These are phyloP conservation scores for Paraglomus brasilianum DNA, from an alignment of 192 early-diverging fungal species.

Conservation along the genomic window DNA sequence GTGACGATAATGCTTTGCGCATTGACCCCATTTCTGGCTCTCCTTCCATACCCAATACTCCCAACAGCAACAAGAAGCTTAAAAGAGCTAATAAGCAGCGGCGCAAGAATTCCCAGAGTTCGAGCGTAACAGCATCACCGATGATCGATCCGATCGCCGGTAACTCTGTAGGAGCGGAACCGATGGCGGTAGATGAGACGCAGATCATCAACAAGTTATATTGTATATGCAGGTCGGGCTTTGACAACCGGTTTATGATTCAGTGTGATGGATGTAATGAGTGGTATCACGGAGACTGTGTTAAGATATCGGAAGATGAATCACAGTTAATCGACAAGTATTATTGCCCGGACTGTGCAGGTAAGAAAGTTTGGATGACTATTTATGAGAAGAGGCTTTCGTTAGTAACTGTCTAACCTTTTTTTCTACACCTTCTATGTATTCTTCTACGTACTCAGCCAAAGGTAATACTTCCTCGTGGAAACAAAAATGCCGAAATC, in stretches of 20 bases:
- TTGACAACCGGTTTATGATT: conserved; percentile 69
- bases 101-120: neutral
- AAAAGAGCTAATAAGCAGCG: neutral
- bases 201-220: conserved; percentile 39
- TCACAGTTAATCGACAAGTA: conserved; percentile 60
- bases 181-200: neutral
- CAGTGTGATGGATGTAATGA: conserved; percentile 71
- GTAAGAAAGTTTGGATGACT: conserved; percentile 32
- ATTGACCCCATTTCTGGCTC: neutral
- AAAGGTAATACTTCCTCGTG: conserved; percentile 52
- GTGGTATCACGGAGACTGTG: conserved; percentile 78
- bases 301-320: conserved; percentile 57
- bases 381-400: neutral
- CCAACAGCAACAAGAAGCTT: neutral
- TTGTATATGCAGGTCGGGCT: conserved; percentile 61
- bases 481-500: conserved; percentile 46
- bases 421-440: neutral
- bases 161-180: neutral
- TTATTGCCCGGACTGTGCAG: conserved; percentile 61
- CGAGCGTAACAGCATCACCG: neutral
- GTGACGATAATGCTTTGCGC: neutral
- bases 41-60: neutral
- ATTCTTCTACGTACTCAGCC: conserved; percentile 27
- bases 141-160: neutral
- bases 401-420: neutral